phyloP scores from a whole-genome alignment of 345 rosid genomes.

The Orychophragmus violaceus region DNA sequence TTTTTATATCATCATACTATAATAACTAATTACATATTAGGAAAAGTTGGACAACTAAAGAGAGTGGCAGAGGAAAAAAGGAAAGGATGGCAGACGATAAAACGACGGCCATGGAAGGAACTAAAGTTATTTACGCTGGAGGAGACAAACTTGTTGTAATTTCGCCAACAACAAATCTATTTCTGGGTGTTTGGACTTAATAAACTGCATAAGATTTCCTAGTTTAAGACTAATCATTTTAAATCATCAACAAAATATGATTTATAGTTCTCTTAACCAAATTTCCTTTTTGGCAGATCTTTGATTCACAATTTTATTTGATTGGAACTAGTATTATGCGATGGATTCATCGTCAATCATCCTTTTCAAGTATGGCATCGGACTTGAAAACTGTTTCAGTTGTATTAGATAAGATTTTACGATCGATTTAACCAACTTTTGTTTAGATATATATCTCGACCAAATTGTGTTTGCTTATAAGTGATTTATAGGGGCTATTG shows the following conservation, averaged over 20 bases:
- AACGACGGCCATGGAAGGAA: constrained; percentile 5
- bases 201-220: background rate
- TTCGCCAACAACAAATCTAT: background rate
- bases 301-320: background rate
- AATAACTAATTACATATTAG: background rate
- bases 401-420: background rate
- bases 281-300: background rate
- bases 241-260: background rate
- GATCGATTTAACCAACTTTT: background rate
- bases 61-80: background rate
- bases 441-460: background rate
- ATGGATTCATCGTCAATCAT: background rate
- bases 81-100: background rate
- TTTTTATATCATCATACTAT: background rate
- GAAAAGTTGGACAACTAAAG: background rate
- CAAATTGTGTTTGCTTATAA: background rate
- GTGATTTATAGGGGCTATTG: constrained; percentile 3
- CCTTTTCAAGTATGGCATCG: background rate
- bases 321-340: background rate
- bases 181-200: background rate
- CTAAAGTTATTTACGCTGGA: background rate
- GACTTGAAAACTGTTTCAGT: background rate
- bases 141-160: constrained; percentile 3
- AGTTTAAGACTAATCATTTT: background rate
- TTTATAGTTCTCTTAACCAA: background rate